phyloP scores from a whole-genome alignment of 768 basidiomycete species.

The Cytidiella melzeri region DNA sequence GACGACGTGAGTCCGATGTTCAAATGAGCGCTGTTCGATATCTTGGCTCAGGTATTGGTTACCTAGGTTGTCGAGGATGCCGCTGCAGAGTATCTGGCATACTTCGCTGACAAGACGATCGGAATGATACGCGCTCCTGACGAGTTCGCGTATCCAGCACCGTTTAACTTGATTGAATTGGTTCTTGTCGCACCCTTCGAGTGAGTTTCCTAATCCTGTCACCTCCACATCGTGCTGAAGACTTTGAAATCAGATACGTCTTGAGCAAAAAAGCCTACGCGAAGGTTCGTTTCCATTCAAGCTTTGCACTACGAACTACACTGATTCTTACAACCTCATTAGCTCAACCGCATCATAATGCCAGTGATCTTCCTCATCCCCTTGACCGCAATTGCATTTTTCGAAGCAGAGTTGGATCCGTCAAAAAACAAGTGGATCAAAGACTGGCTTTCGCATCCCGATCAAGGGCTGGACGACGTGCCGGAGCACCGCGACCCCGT shows the following conservation, averaged over 20 bases:
- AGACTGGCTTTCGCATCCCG: conserved; percentile 56
- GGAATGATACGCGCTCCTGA: conserved; percentile 84
- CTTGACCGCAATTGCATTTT: conserved; percentile 64
- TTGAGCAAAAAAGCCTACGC: conserved; percentile 53
- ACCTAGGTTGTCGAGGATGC: conserved; percentile 72
- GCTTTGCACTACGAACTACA: no score
- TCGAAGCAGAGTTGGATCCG: conserved; percentile 53
- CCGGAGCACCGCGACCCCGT: conserved; percentile 53
- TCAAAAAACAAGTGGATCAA: conserved; percentile 56
- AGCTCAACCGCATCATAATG: conserved; percentile 83
- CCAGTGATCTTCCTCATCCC: conserved; percentile 75
- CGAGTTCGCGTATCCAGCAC: conserved; percentile 82
- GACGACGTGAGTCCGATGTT: conserved; percentile 68
- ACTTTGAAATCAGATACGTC: conserved; percentile 29
- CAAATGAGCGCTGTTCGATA: no score
- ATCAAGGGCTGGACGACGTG: conserved; percentile 53
- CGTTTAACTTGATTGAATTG: conserved; percentile 85
- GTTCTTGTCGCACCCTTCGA: conserved; percentile 81
- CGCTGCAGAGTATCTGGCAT: conserved; percentile 84
- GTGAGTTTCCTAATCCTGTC: conserved; percentile 38
- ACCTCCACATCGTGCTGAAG: neutral
- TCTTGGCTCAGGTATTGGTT: neutral
- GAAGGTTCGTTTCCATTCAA: conserved; percentile 33
- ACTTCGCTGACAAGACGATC: conserved; percentile 84
- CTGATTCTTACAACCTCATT: neutral